Base-by-base conservation (phyloP, 805 yeast species). In the Yarrowia deformans region DNA sequence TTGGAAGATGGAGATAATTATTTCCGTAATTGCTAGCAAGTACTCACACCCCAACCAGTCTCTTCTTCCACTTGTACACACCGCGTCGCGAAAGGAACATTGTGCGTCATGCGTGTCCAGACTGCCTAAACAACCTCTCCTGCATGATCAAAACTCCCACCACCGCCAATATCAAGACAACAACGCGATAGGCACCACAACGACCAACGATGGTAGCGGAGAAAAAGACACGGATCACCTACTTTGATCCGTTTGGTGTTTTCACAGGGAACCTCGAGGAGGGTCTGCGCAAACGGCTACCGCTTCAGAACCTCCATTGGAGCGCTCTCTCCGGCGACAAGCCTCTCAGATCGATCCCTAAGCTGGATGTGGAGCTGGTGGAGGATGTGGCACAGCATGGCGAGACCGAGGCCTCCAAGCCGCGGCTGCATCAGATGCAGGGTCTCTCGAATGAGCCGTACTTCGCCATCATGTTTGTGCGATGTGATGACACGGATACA, bases 271-370 rank as follows among this genome's bases (percentile, higher is more conserved):
- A 48, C 34, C 56, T 63, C 14, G 81, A 84, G 2, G 75, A 78
- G 50, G 84, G 82, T 10, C 75, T 90, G 18, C 78, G 76, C 23
- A 67, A 81, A 13, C 81, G 82, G 66, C 79, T 88, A 2, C 88
- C 87, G 2, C 79, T 91, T 37, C 83, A 87, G 2, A 88, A 88
- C 66, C 79, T 91, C 35, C 93, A 90, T 74, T 90, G 96, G 95
- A 84, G 83, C 72, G 76, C 82, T 18, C 75, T 81, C 0, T 37
- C 56, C 3, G 70, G 71, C 9, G 77, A 81, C 43, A 84, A 87
- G 49, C 87, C 88, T 0, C 76, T 89, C 45, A 83, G 90, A 69
- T 86, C 93, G 6, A 87, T 91, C 18, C 87, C 90, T 8, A 77
- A 79, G 55, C 79, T 91, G 18, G 84, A 85, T 3, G 81, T 90